Conservation (phyloP, 352 stramenopile genomes). For the Phytopythium montanum region DNA sequence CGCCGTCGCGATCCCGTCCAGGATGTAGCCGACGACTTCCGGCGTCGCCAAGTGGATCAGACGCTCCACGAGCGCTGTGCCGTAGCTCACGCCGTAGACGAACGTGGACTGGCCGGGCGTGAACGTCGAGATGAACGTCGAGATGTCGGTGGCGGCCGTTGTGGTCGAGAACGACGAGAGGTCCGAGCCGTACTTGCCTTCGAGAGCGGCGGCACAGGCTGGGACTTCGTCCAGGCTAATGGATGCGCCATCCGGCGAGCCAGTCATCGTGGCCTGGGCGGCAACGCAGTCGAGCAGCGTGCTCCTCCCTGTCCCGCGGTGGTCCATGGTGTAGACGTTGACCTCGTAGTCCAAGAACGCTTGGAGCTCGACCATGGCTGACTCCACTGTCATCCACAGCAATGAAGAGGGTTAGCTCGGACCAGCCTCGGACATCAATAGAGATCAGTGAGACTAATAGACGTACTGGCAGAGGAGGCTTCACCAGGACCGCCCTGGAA, state of each 20-base stretch:
- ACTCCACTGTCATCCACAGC: conserved; percentile 26
- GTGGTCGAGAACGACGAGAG: conserved; percentile 44
- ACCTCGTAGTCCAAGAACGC: conserved; percentile 20
- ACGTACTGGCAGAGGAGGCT: conserved; percentile 34
- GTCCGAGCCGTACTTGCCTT: conserved; percentile 27
- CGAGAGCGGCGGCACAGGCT: conserved; percentile 30
- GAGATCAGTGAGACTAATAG: neutral
- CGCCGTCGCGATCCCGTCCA: conserved; percentile 37
- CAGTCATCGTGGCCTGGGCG: conserved; percentile 26
- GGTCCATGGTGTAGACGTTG: conserved; percentile 58
- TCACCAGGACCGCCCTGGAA: conserved; percentile 36
- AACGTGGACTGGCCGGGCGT: conserved; percentile 23
- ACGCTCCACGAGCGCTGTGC: conserved; percentile 38
- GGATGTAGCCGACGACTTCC: conserved; percentile 40
- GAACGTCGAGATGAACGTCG: conserved; percentile 28
- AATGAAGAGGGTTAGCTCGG: neutral
- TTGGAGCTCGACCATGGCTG: conserved; percentile 27
- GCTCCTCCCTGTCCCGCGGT: conserved; percentile 44
- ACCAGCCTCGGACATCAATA: neutral
- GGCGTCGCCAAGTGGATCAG: conserved; percentile 36
- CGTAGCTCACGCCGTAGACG: conserved; percentile 49
- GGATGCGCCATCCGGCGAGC: conserved; percentile 19
- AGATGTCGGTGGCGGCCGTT: conserved; percentile 32
- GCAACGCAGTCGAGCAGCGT: conserved; percentile 36
- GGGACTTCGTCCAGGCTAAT: conserved; percentile 25